A percentile compares a stretch with the other conserved stretches of the same genome.
phyloP scores from a whole-genome alignment of 306 rosid species.

The Malus domestica region DNA sequence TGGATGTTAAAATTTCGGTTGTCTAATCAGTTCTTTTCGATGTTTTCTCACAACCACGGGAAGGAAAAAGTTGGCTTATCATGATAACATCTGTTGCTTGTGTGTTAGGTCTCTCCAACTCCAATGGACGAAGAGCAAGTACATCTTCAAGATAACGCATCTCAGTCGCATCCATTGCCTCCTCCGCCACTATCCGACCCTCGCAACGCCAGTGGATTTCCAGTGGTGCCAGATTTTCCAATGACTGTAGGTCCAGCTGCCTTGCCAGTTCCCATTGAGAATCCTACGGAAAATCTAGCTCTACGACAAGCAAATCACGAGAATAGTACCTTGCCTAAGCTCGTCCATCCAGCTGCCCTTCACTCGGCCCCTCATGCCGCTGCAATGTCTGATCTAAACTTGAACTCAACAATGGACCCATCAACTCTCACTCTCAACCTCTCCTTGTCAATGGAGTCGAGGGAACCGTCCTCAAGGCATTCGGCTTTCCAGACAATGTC shows the following conservation, averaged over 20 bases:
- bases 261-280: constrained; percentile 32
- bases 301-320: constrained; percentile 43
- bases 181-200: constrained; percentile 37
- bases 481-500: constrained; percentile 49
- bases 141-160: constrained; percentile 42
- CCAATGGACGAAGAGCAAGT: constrained; percentile 70
- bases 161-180: constrained; percentile 38
- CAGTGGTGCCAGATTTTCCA: constrained; percentile 39
- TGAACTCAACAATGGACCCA: constrained; percentile 39
- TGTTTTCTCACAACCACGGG: constrained; percentile 1
- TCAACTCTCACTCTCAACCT: constrained; percentile 68
- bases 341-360: constrained; percentile 29
- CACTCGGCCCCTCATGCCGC: constrained; percentile 26
- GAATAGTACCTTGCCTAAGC: constrained; percentile 24
- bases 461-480: constrained; percentile 53
- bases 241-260: constrained; percentile 33
- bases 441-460: constrained; percentile 58
- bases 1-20: background rate
- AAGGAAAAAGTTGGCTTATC: constrained; percentile 1
- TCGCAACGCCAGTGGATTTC: constrained; percentile 35
- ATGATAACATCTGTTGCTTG: background rate
- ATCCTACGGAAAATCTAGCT: constrained; percentile 45
- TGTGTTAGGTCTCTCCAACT: constrained; percentile 52
- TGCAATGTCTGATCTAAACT: constrained; percentile 24
- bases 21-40: background rate